These are phyloP conservation scores for Emericellopsis atlantica DNA, from an alignment of 2,329 filamentous ascomycete species.

Conservation along the genomic window DNA sequence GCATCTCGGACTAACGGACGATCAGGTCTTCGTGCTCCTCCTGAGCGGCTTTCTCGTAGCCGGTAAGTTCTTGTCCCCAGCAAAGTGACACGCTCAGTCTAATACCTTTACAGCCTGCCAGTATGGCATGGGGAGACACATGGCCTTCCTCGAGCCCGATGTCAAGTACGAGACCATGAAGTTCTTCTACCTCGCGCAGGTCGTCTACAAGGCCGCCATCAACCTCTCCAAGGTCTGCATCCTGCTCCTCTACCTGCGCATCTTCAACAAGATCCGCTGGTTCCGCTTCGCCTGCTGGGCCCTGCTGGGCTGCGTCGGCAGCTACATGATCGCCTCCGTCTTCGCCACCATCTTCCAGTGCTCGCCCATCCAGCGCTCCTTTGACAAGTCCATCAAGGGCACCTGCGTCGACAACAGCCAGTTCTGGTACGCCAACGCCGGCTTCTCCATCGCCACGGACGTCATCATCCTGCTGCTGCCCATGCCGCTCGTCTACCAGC, in stretches of 20 bases:
- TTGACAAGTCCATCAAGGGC: constrained; percentile 24
- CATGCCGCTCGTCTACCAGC: constrained; percentile 26
- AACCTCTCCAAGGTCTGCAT: constrained; percentile 19
- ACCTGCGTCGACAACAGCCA: constrained; percentile 27
- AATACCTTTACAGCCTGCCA: constrained; percentile 8
- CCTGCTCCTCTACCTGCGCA: constrained; percentile 18
- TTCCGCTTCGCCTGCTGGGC: constrained; percentile 12
- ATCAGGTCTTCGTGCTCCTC: constrained; percentile 4
- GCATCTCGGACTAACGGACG: neutral
- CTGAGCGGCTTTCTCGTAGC: constrained; percentile 3
- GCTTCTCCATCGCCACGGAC: constrained; percentile 31
- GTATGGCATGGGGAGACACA: constrained; percentile 10
- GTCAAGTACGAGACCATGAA: constrained; percentile 9
- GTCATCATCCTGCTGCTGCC: constrained; percentile 29
- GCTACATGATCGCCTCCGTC: constrained; percentile 15
- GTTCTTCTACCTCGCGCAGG: constrained; percentile 13
- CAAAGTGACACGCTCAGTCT: neutral
- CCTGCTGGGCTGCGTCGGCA: constrained; percentile 10
- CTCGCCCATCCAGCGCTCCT: constrained; percentile 22
- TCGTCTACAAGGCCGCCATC: constrained; percentile 17
- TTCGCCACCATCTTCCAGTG: constrained; percentile 14
- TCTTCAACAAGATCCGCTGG: constrained; percentile 15
- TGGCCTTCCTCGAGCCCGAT: constrained; percentile 2
- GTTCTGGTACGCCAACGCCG: constrained; percentile 34
- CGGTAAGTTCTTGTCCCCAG: constrained; percentile 1